Conservation (phyloP, 768 basidiomycete species). For the Russula sp. region DNA sequence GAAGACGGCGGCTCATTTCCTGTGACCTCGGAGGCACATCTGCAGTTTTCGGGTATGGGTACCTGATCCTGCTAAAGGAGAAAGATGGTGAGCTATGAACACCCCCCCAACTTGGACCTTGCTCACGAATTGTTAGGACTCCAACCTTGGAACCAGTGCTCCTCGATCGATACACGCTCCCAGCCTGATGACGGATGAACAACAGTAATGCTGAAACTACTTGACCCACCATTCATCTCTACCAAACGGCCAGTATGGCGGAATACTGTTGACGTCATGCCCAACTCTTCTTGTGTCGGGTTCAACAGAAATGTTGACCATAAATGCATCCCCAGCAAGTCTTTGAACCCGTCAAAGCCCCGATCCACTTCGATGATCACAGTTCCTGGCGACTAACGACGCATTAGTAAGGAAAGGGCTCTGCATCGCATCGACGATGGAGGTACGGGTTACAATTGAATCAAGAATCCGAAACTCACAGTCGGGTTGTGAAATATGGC, state of each 20-base stretch:
- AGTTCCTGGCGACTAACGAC: slow-evolving; percentile 34
- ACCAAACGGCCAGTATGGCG: slow-evolving; percentile 36
- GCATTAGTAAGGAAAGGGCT: neutral
- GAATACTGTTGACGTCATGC: slow-evolving; percentile 33
- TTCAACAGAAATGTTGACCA: slow-evolving; percentile 38
- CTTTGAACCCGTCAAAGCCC: slow-evolving; percentile 29
- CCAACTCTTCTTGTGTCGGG: slow-evolving; percentile 31
- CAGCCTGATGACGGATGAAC: slow-evolving; percentile 33
- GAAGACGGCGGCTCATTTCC: slow-evolving; percentile 39
- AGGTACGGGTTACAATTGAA: too few relatives aligned
- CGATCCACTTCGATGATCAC: slow-evolving; percentile 41
- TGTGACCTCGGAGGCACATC: slow-evolving; percentile 35
- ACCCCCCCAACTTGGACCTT: neutral
- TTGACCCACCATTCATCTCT: slow-evolving; percentile 38
- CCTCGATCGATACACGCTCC: slow-evolving; percentile 40
- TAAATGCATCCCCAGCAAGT: slow-evolving; percentile 39
- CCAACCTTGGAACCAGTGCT: slow-evolving; percentile 36
- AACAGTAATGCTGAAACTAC: too few relatives aligned
- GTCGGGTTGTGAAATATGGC: slow-evolving; percentile 42
- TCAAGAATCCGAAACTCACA: slow-evolving; percentile 33
- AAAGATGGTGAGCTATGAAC: neutral
- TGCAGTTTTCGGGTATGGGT: slow-evolving; percentile 37
- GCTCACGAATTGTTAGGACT: neutral
- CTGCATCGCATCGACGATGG: too few relatives aligned
- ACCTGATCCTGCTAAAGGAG: slow-evolving; percentile 29